Evolutionary conservation across 202 grass and related monocot genomes (phyloP).

Genomic region (Dendrocalamus latiflorus): DNA sequence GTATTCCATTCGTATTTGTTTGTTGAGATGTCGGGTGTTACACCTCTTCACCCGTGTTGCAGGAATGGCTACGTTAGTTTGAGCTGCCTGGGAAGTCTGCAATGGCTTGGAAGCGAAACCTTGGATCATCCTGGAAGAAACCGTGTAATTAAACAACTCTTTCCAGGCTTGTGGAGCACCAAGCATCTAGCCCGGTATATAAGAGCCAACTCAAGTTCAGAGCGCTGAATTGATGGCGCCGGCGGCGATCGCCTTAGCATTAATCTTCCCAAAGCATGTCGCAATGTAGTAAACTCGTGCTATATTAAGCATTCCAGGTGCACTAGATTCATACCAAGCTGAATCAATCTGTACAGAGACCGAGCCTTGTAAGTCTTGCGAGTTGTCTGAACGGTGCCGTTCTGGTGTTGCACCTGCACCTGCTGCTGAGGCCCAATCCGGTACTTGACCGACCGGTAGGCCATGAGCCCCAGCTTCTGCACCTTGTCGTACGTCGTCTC

Average conservation of each 20-base stretch:
- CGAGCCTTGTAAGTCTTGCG: not conserved
- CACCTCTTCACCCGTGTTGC: not conserved
- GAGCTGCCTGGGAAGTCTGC: not conserved
- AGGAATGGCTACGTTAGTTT: not conserved
- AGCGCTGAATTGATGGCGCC: not conserved
- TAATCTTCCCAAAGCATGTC: not conserved
- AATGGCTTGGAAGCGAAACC: constrained; percentile 16
- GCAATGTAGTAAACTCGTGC: not conserved
- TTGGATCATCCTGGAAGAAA: not conserved
- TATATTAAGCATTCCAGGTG: not conserved
- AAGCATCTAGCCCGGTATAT: not conserved
- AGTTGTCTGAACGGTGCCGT: not conserved
- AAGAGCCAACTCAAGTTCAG: not conserved
- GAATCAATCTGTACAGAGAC: not conserved
- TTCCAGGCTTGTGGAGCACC: constrained; percentile 11
- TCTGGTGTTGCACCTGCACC: not conserved
- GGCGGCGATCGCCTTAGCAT: no score
- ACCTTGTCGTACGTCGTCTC: constrained; percentile 27
- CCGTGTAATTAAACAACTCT: not conserved
- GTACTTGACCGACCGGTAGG: constrained; percentile 15
- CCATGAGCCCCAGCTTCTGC: constrained; percentile 20
- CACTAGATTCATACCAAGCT: no score
- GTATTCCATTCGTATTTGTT: not conserved
- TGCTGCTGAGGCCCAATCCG: not conserved
- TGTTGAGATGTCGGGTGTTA: no score